Base-by-base conservation (phyloP, 768 basidiomycete species). In the Leccinellum albellum region DNA sequence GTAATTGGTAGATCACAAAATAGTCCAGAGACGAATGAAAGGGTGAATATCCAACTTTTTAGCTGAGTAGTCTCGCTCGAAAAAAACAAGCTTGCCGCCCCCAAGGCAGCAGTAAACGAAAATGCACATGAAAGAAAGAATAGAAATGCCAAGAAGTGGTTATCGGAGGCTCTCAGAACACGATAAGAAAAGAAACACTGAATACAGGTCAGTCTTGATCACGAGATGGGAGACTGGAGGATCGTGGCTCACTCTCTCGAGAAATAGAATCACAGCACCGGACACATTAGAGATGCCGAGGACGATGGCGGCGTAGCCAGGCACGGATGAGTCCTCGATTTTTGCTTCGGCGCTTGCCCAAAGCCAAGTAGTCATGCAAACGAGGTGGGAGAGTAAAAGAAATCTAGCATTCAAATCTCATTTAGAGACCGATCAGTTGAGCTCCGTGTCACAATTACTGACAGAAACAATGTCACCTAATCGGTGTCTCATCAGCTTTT, bases 121-220 rank as follows among this genome's bases (percentile, higher is more conserved):
- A 67, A 61, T 4, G 65, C 48, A 50, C 64, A 68, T 13, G 47
- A 40, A 31, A 60, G 26, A 10, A 63, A 63, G 40, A 59, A 50
- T 17, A 50, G 4, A 9, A 63, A 56, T n/a, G 57, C 49, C 21
- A 68, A 46, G 3, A 60, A 2, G 15, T 62, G 57, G 31, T 56
- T 66, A 13, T 59, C 37, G 52, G 64, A 65, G 15, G 51, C 26
- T 57, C 47, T 56, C 32, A 65, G 35, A 37, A 67, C 55, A 17
- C 56, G 64, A 23, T 35, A 37, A 13, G 66, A 40, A 51, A 68
- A 68, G 59, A 68, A 68, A 59, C 51, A 57, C 66, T 67, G 52
- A 0, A 2, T 42, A 20, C 10, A 9, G 7, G 10, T 26, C 40
- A 23, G 24, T 5, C 13, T 53, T 66, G 28, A 54, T 21, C 45